phyloP scores from a whole-genome alignment of 2,329 filamentous ascomycete genomes.

The Botrytis medusae region DNA sequence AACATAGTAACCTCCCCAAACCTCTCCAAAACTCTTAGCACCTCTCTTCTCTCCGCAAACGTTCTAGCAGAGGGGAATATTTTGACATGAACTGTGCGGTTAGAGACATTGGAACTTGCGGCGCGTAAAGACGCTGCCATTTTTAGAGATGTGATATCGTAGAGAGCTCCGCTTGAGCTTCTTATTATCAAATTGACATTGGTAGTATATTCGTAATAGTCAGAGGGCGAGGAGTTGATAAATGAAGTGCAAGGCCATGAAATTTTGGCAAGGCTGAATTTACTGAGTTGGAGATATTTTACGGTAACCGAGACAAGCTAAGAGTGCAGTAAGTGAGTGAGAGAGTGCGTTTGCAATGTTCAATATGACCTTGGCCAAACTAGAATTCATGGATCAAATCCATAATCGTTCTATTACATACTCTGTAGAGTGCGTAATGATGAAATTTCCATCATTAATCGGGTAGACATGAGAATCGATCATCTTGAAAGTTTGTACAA shows the following conservation, averaged over 20 bases:
- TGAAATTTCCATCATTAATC: not conserved
- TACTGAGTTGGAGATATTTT: not conserved
- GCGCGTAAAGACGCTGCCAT: conserved; percentile 11
- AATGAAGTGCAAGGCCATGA: not conserved
- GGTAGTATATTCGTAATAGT: not conserved
- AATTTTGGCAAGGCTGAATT: not conserved
- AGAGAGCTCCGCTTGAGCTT: not conserved
- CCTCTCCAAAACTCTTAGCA: conserved; percentile 38
- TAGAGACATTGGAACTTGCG: conserved; percentile 20
- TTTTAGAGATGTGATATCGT: not conserved
- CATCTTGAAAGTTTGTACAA: not conserved
- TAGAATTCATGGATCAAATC: not conserved
- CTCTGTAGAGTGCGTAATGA: not conserved
- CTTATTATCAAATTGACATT: not conserved
- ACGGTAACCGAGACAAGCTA: not conserved
- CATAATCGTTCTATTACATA: not conserved
- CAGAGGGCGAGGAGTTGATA: not conserved
- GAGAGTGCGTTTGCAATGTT: not conserved
- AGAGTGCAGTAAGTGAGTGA: not conserved
- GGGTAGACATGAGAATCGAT: not conserved
- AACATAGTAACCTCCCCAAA: conserved; percentile 40
- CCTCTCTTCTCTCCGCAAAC: conserved; percentile 39
- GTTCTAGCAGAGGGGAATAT: conserved; percentile 35
- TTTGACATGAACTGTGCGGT: conserved; percentile 38
- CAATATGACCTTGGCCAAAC: not conserved